Percentiles rank a stretch among this genome's conserved stretches.
Conservation (phyloP, 1,139 yeast genomes). For the Arxiozyma heterogenica region DNA sequence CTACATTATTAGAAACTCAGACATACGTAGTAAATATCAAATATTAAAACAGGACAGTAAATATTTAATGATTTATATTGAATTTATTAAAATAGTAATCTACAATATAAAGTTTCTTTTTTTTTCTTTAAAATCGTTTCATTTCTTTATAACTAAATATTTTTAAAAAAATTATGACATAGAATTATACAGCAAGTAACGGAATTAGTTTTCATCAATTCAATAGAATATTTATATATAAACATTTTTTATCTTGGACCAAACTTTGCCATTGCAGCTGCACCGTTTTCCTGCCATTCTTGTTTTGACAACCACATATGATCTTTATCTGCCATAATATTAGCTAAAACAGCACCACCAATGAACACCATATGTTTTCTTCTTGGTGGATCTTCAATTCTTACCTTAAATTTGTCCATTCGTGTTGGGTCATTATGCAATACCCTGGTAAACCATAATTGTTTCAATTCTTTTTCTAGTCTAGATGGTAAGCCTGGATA, state of each 20-base stretch:
- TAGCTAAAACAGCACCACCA: slow-evolving; percentile 98
- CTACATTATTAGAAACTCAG: too few species aligned
- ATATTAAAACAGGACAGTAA: too few species aligned
- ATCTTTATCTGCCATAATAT: slow-evolving; percentile 95
- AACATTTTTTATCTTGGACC: slow-evolving; percentile 68
- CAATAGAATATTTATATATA: neutral
- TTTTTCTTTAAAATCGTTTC: neutral
- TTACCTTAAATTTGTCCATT: slow-evolving; percentile 83
- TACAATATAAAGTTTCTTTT: neutral
- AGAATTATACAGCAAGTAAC: slow-evolving; percentile 1
- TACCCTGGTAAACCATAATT: slow-evolving; percentile 86
- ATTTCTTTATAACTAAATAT: slow-evolving; percentile 1
- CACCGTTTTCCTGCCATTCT: slow-evolving; percentile 97
- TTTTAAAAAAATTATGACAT: neutral
- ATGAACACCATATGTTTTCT: slow-evolving; percentile 98
- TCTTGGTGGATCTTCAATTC: slow-evolving; percentile 98
- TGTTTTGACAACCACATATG: slow-evolving; percentile 96
- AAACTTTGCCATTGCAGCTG: slow-evolving; percentile 70
- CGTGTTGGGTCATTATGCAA: slow-evolving; percentile 81
- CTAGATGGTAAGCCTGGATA: slow-evolving; percentile 97
- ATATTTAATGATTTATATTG: too few species aligned
- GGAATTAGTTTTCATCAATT: neutral
- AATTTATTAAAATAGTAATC: too few species aligned
- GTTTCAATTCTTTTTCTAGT: slow-evolving; percentile 90
- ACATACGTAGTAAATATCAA: too few species aligned